phyloP scores from a whole-genome alignment of 805 yeast species.

The Ogataea nitratoaversa region DNA sequence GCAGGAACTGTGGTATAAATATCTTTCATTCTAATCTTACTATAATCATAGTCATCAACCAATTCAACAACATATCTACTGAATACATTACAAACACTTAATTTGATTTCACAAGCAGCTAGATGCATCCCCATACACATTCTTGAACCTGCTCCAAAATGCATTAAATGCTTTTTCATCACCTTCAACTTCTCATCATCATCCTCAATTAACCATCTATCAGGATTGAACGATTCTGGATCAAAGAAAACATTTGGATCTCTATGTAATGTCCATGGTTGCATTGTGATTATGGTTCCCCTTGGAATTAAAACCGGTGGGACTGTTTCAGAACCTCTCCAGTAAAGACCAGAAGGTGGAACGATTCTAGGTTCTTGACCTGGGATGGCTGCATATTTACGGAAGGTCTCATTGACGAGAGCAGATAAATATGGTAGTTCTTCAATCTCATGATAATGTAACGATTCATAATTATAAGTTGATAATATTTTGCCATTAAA shows the following conservation, averaged over 20 bases:
- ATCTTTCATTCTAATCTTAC: slow-evolving; percentile 24
- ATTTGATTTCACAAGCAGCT: slow-evolving; percentile 62
- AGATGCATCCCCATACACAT: slow-evolving; percentile 74
- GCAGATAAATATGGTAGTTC: slow-evolving; percentile 56
- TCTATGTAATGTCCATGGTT: slow-evolving; percentile 64
- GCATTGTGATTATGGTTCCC: slow-evolving; percentile 56
- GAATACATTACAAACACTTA: slow-evolving; percentile 50
- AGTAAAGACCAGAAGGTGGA: slow-evolving; percentile 28
- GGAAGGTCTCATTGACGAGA: slow-evolving; percentile 52
- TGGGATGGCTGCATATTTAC: slow-evolving; percentile 69
- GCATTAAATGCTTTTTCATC: slow-evolving; percentile 55
- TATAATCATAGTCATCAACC: slow-evolving; percentile 24
- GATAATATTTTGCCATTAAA: slow-evolving; percentile 20
- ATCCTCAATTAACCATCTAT: slow-evolving; percentile 55
- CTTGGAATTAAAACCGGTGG: slow-evolving; percentile 38
- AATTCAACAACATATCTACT: slow-evolving; percentile 36
- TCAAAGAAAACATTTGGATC: slow-evolving; percentile 44
- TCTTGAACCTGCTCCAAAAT: slow-evolving; percentile 69
- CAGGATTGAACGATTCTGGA: slow-evolving; percentile 44
- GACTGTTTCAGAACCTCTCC: slow-evolving; percentile 26
- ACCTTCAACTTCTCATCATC: slow-evolving; percentile 34
- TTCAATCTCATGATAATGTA: slow-evolving; percentile 40
- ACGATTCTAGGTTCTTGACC: slow-evolving; percentile 66
- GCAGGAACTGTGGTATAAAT: slow-evolving; percentile 30
- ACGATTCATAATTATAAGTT: slow-evolving; percentile 21